Base-by-base conservation (phyloP, 345 rosid species). In the Acer saccharum region DNA sequence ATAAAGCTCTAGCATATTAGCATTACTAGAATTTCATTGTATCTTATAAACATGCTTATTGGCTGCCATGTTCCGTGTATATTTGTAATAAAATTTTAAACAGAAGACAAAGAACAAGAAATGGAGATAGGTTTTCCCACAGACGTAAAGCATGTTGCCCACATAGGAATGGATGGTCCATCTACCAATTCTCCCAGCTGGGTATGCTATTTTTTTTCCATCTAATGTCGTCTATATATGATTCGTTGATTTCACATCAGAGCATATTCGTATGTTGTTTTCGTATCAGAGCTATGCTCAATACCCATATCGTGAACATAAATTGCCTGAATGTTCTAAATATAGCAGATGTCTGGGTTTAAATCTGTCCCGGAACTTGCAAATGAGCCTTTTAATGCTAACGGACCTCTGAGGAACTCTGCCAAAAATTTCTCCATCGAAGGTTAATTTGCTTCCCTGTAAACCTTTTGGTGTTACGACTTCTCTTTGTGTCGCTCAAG, bases 71-170 rank as follows among this genome's bases (percentile, higher is more conserved):
- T 14, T 21, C 32, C 18, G 8, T 27, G 6, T 14, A 65, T 29
- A 2, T 32, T 63, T 63, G 41, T 20, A 67, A 63, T 54, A 20
- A 68, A 21, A 52, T 75, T 5, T 35, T 73, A 32, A 64, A 86
- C 85, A 87, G 90, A 82, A 11, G 89, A 81, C 14, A 87, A 92
- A 71, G 97, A 92, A 74, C 78, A 70, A 43, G 91, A 86, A 29
- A 78, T 92, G 69, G 82, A 90, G 71, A 93, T 93, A 54, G 98
- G 94, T 52, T 70, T 79, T 27, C 97, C 98, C 17, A 93, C 91
- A 48, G 92, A 93, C 84, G 98, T 93, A 69, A 92, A 90, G 76
- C 98, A 92, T 79, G 86, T 93, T 7, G 91, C 97, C 21, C 97
- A 93, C 74, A 86, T 93, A 27, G 98, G 95, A 76, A 77, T 85